Percentiles rank a stretch among this genome's conserved stretches.
Conservation (phyloP, 2,329 filamentous ascomycete species). For the Ceratocystis huliohia region DNA sequence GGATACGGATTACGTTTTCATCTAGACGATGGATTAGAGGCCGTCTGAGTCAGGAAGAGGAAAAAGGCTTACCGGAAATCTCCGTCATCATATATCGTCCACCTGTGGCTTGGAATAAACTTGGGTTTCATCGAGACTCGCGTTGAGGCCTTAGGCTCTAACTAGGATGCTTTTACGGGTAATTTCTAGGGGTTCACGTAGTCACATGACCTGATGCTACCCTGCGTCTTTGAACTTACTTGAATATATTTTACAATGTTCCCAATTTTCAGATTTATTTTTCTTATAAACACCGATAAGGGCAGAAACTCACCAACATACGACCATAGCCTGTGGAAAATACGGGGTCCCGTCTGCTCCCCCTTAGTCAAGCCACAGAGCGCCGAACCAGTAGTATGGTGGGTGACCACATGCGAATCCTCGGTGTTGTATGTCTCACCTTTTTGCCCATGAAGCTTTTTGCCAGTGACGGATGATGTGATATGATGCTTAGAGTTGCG, state of each 20-base stretch:
- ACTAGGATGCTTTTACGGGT: not conserved
- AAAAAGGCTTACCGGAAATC: not conserved
- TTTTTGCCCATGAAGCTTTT: not conserved
- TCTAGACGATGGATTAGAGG: constrained; percentile 24
- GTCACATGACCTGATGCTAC: not conserved
- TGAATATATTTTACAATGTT: too few relatives aligned
- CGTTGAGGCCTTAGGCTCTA: not conserved
- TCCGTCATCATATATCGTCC: not conserved
- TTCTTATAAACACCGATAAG: not conserved
- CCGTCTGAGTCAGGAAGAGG: not conserved
- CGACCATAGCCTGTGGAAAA: constrained; percentile 14
- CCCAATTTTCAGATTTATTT: not conserved
- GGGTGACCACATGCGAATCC: constrained; percentile 16
- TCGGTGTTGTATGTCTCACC: constrained; percentile 12
- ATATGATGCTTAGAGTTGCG: too few relatives aligned
- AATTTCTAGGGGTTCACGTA: not conserved
- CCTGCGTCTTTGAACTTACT: too few relatives aligned
- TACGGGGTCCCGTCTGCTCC: constrained; percentile 5
- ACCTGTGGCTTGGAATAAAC: not conserved
- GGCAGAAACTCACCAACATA: not conserved
- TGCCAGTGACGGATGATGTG: too few relatives aligned
- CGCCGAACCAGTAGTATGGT: constrained; percentile 16
- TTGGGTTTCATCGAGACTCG: not conserved
- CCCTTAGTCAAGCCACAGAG: constrained; percentile 16
- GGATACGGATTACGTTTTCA: constrained; percentile 81